Base-by-base conservation (phyloP, 176 grass and related monocot genomes). In the Poa pratensis region DNA sequence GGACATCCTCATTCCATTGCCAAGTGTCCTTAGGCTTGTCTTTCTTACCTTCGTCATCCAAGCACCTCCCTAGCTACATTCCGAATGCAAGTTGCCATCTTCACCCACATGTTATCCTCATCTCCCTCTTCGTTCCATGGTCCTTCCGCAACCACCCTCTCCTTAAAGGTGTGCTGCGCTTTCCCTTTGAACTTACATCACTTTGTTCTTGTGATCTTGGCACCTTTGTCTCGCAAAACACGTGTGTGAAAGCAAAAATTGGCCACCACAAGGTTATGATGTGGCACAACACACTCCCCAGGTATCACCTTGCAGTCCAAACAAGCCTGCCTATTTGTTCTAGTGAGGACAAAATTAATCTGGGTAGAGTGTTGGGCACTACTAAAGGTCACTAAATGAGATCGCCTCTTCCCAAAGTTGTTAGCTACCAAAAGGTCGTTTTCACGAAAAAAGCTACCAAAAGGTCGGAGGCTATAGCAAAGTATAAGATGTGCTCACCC, bases 261-360 rank as follows among this genome's bases (percentile, higher is more conserved):
- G 6, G 13, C 61, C 26, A 65, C 61, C 13, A 32, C 1, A 16
- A 65, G 14, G 14, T 16, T 65, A 62, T 28, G 62, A 7, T 65
- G 62, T 7, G 13, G 1, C 14, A 65, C 24, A 3, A 76, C 40
- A 79, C 83, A 57, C 19, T 55, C 61, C 55, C 27, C 3, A 24
- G 10, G 74, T 86, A 79, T 76, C 57, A 52, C 7, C 24, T 77
- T 66, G n/a, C 22, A 85, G 49, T 84, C 69, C 6, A 77, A 7
- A 27, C 9, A 19, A 1, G 24, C 55, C 1, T 0, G 7, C 45
- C 16, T 76, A 39, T 77, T 54, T 14, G 14, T 23, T 63, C 15
- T 85, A 5, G n/a, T 37, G 9, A 77, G 12, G 3, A 66, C 15
- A 64, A 77, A 77, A 4, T 51, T 40, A 7, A 85, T 85, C 10